phyloP scores from a whole-genome alignment of 2,329 filamentous ascomycete genomes.

The Pseudocercospora macadamiae region DNA sequence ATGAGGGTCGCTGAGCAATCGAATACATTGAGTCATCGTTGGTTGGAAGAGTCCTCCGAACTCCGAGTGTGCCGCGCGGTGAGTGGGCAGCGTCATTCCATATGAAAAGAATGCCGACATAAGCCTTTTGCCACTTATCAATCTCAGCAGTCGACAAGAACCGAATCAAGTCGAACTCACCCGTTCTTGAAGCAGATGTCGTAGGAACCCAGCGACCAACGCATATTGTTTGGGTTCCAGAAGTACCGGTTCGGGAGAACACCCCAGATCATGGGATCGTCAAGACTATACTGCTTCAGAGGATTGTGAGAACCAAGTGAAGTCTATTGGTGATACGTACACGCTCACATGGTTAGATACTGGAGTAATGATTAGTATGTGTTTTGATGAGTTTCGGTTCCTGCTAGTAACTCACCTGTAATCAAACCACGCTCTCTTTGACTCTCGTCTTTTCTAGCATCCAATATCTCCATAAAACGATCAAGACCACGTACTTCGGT shows the following conservation, averaged over 20 bases:
- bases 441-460: constrained; percentile 68
- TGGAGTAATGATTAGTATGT: too few relatives aligned
- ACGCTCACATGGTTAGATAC: constrained; percentile 88
- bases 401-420: constrained; percentile 64
- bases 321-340: constrained; percentile 60
- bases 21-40: constrained; percentile 81
- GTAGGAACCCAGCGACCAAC: constrained; percentile 90
- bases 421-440: constrained; percentile 75
- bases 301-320: constrained; percentile 5
- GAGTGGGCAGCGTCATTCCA: constrained; percentile 88
- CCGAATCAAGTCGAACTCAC: constrained; percentile 49
- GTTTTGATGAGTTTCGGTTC: too few relatives aligned
- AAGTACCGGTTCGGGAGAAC: constrained; percentile 75
- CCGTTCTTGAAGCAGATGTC: constrained; percentile 92
- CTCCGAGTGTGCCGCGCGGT: constrained; percentile 75
- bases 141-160: constrained; percentile 2
- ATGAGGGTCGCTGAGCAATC: constrained; percentile 67
- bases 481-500: constrained; percentile 78
- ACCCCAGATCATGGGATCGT: constrained; percentile 95
- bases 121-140: constrained; percentile 51
- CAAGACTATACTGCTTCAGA: constrained; percentile 62
- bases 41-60: constrained; percentile 88
- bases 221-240: constrained; percentile 72
- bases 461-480: constrained; percentile 73
- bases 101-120: constrained; percentile 80